Base-by-base conservation (phyloP, 768 basidiomycete genomes). In the Russula sp. region DNA sequence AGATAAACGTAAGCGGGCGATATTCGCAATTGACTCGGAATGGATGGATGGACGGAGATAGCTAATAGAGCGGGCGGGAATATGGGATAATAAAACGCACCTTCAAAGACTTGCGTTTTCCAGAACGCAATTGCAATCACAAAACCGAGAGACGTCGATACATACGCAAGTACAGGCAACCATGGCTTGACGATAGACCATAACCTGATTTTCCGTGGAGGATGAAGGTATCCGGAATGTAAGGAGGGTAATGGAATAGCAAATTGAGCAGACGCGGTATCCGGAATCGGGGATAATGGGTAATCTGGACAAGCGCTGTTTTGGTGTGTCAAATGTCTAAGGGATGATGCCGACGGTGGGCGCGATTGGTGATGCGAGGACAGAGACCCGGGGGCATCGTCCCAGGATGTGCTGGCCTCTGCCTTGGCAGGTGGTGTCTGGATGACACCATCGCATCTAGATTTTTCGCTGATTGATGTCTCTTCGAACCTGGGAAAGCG, bases 81-180 rank as follows among this genome's bases (percentile, higher is more conserved):
- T 36, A 62, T 46, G 44, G 26, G 30, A 62, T 24, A 51, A 54
- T 7, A 56, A 50, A 30, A 79, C 89, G 73, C 71, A 93, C 94
- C 84, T 69, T 82, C 75, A 75, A 97, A 95, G 48, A 96, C 80
- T 72, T 96, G 84, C 24, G 82, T 81, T 75, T 86, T 87, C 83
- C 89, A 95, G 68, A 92, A 84, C 38, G 86, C 88, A 71, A 94
- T 85, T n/a, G 89, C 90, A 53, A 88, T 75, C 40, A 94, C 71
- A 69, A 96, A 92, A 14, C 81, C 85, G 40, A 94, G 78, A 66
- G 81, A 92, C 38, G 91, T 93, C 8, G 87, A 77, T 20, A 81
- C 84, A 77, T 94, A 97, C 57, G 86, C 73, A 63, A 92, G 80
- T 62, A 94, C 76, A 42, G 92, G 92, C 30, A 87, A 74, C 88